Evolutionary conservation across 768 basidiomycete species (phyloP).

Genomic region (Trametopsis cervina): DNA sequence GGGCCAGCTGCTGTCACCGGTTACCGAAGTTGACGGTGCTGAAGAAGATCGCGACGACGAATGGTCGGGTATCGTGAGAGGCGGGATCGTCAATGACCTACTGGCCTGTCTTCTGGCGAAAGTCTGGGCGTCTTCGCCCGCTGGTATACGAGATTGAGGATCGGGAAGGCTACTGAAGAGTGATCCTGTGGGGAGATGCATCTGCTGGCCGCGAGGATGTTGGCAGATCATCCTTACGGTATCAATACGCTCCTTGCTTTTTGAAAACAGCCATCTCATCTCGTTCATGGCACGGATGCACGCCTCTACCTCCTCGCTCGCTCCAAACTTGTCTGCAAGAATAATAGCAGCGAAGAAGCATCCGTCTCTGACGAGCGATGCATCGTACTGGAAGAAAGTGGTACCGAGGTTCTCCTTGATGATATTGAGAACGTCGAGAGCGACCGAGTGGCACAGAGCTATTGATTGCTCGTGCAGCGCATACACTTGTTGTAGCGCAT

Average conservation of each 20-base stretch:
- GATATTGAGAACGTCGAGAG: slow-evolving; percentile 39
- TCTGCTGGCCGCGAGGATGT: slow-evolving; percentile 15
- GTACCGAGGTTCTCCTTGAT: slow-evolving; percentile 43
- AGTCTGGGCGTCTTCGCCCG: slow-evolving; percentile 3
- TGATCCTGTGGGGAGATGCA: neutral
- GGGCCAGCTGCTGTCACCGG: slow-evolving; percentile 10
- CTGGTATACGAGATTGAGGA: neutral
- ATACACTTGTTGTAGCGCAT: too few species aligned
- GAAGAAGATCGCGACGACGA: slow-evolving; percentile 8
- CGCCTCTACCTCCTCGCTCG: slow-evolving; percentile 42
- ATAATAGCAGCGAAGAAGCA: slow-evolving; percentile 83
- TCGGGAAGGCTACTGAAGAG: too few species aligned
- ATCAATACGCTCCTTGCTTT: slow-evolving; percentile 64
- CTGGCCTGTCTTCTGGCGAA: slow-evolving; percentile 15
- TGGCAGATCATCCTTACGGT: slow-evolving; percentile 47
- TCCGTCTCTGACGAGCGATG: slow-evolving; percentile 81
- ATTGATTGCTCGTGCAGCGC: slow-evolving; percentile 37
- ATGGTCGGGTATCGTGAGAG: slow-evolving; percentile 12
- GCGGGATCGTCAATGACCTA: slow-evolving; percentile 20
- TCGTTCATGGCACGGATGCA: slow-evolving; percentile 74
- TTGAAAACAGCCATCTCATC: slow-evolving; percentile 78
- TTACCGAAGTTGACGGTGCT: slow-evolving; percentile 16
- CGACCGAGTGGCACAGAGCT: slow-evolving; percentile 37
- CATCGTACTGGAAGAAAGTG: slow-evolving; percentile 75
- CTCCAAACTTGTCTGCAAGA: slow-evolving; percentile 49